Conservation (phyloP, 2,329 filamentous ascomycete genomes). For the Bipolaris victoriae region DNA sequence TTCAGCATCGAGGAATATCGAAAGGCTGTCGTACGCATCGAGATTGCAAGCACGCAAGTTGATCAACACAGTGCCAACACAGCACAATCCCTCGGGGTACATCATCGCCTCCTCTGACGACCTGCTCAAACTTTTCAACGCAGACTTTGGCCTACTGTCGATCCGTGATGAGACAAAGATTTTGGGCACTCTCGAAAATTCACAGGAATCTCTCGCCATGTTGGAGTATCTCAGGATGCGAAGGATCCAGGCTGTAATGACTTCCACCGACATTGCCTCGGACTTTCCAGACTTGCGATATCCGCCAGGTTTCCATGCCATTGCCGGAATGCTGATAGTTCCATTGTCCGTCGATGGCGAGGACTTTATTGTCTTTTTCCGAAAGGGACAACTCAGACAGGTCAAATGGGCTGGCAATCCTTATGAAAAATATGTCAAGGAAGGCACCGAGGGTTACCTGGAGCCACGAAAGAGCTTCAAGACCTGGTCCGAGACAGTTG, state of each 20-base stretch:
- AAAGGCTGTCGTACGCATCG: constrained; percentile 84
- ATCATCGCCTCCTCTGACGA: constrained; percentile 91
- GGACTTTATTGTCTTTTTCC: constrained; percentile 92
- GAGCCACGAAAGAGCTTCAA: constrained; percentile 82
- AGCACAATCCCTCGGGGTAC: constrained; percentile 84
- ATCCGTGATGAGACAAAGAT: constrained; percentile 91
- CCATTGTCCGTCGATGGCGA: constrained; percentile 75
- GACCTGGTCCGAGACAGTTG: constrained; percentile 78
- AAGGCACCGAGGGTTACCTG: constrained; percentile 74
- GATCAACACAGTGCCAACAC: constrained; percentile 82
- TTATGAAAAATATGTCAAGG: constrained; percentile 76
- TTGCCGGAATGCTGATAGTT: constrained; percentile 82
- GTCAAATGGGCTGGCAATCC: constrained; percentile 89
- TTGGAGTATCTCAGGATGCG: constrained; percentile 83
- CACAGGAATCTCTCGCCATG: constrained; percentile 83
- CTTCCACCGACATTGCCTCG: constrained; percentile 74
- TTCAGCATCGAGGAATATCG: constrained; percentile 84
- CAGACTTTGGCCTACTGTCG: constrained; percentile 83
- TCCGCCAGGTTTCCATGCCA: constrained; percentile 75
- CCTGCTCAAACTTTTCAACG: constrained; percentile 80
- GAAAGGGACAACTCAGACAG: constrained; percentile 75
- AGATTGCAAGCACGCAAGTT: constrained; percentile 84
- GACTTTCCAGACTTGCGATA: constrained; percentile 86
- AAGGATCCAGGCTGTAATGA: constrained; percentile 74
- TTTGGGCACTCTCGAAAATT: constrained; percentile 73